phyloP scores from a whole-genome alignment of 2,329 filamentous ascomycete genomes.

The Aspergillus glaucus region DNA sequence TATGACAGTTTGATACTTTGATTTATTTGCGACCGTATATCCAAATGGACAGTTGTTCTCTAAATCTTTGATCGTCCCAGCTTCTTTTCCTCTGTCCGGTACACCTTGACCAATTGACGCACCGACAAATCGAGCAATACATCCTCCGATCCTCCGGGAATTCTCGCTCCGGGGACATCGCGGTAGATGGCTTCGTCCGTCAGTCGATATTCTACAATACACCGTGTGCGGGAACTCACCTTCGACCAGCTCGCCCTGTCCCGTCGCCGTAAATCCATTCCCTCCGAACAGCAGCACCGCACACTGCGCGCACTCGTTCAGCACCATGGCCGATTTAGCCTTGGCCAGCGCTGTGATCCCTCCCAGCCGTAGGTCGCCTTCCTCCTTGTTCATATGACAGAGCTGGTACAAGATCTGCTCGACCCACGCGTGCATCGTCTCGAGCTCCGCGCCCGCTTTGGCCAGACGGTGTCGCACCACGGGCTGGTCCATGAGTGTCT shows the following conservation, averaged over 20 bases:
- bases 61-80: slow-evolving; percentile 25
- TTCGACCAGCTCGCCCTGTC: slow-evolving; percentile 65
- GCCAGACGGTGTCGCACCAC: slow-evolving; percentile 68
- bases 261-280: slow-evolving; percentile 63
- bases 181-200: slow-evolving; percentile 52
- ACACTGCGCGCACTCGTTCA: slow-evolving; percentile 64
- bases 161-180: slow-evolving; percentile 56
- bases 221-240: slow-evolving; percentile 43
- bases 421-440: slow-evolving; percentile 66
- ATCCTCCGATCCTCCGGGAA: slow-evolving; percentile 66
- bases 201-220: slow-evolving; percentile 6
- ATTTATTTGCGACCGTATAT: too few relatives aligned
- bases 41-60: background rate
- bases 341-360: slow-evolving; percentile 68
- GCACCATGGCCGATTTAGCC: slow-evolving; percentile 63
- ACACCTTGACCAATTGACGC: slow-evolving; percentile 65
- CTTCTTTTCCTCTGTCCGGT: slow-evolving; percentile 32
- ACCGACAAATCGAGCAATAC: slow-evolving; percentile 66
- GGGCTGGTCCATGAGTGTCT: slow-evolving; percentile 65
- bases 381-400: slow-evolving; percentile 49
- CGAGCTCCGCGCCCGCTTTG: slow-evolving; percentile 61
- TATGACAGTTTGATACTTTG: too few relatives aligned
- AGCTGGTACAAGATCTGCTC: slow-evolving; percentile 66
- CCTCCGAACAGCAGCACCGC: slow-evolving; percentile 68
- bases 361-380: slow-evolving; percentile 52